phyloP scores from a whole-genome alignment of 1,284 basidiomycete genomes.

The Ceratobasidium sp. region DNA sequence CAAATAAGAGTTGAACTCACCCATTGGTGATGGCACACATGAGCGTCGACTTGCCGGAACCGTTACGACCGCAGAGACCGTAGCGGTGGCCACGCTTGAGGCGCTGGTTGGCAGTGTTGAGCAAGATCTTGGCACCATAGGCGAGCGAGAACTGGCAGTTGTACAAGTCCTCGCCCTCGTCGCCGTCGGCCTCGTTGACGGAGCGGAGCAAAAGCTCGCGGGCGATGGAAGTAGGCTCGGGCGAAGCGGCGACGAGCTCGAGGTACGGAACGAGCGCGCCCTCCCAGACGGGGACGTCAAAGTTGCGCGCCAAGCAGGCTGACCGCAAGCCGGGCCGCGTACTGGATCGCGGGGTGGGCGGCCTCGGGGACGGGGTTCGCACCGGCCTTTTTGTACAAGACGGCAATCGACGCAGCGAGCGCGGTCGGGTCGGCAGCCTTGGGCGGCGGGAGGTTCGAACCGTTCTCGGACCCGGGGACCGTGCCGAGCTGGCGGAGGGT shows the following conservation, averaged over 20 bases:
- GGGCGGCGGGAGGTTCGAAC: constrained; percentile 88
- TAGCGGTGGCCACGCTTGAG: constrained; percentile 99
- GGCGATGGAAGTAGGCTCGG: constrained; percentile 77
- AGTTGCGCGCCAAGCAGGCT: constrained; percentile 94
- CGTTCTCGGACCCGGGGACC: constrained; percentile 84
- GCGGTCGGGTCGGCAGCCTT: constrained; percentile 79
- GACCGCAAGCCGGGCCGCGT: constrained; percentile 83
- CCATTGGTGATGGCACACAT: constrained; percentile 96
- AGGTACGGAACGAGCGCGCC: constrained; percentile 81
- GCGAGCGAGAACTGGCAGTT: constrained; percentile 98
- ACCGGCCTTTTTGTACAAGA: constrained; percentile 87
- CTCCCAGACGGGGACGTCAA: constrained; percentile 91
- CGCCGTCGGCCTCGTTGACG: constrained; percentile 83
- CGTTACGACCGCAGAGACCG: constrained; percentile 98
- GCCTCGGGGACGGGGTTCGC: constrained; percentile 67
- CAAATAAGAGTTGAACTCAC: constrained; percentile 49
- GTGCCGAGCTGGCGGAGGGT: constrained; percentile 95
- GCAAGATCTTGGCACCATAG: constrained; percentile 98
- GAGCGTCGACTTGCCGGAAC: constrained; percentile 98
- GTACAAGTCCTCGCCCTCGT: constrained; percentile 97
- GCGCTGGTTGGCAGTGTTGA: constrained; percentile 95
- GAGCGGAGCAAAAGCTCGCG: constrained; percentile 92
- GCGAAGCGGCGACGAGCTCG: constrained; percentile 72
- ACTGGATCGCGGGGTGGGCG: constrained; percentile 74
- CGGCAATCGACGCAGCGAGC: constrained; percentile 74